Conservation (phyloP, 2,329 filamentous ascomycete genomes). For the Allantophomopsis cytisporea region DNA sequence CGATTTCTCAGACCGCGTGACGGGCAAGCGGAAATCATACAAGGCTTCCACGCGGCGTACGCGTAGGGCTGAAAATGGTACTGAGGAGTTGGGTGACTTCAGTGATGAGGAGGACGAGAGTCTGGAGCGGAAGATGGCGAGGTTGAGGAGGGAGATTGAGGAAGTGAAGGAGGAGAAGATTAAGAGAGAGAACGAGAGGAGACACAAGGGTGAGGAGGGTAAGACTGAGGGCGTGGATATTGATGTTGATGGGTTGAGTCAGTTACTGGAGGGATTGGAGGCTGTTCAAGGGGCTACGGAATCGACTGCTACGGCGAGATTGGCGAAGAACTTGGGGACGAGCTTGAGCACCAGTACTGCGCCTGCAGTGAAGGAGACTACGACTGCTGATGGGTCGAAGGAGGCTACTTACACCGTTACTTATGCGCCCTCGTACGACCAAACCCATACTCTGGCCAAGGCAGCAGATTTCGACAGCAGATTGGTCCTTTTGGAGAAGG, state of each 20-base stretch:
- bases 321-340: slow-evolving; percentile 14
- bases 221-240: slow-evolving; percentile 24
- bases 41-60: slow-evolving; percentile 57
- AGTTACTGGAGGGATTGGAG: slow-evolving; percentile 55
- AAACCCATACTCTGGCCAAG: slow-evolving; percentile 61
- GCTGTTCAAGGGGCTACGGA: slow-evolving; percentile 5
- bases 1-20: slow-evolving; percentile 84
- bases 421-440: slow-evolving; percentile 49
- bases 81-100: slow-evolving; percentile 56
- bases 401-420: slow-evolving; percentile 47
- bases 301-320: slow-evolving; percentile 8
- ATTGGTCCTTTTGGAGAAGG: slow-evolving; percentile 64
- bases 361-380: slow-evolving; percentile 9
- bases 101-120: slow-evolving; percentile 69
- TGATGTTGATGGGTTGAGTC: slow-evolving; percentile 55
- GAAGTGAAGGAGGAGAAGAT: slow-evolving; percentile 50
- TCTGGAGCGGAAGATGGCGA: slow-evolving; percentile 64
- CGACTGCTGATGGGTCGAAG: slow-evolving; percentile 4
- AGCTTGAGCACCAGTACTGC: slow-evolving; percentile 14
- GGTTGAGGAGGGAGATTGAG: slow-evolving; percentile 71
- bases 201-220: slow-evolving; percentile 22
- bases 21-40: slow-evolving; percentile 73
- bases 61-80: slow-evolving; percentile 46
- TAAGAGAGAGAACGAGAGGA: slow-evolving; percentile 33
- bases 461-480: slow-evolving; percentile 81